phyloP scores from a whole-genome alignment of 306 rosid genomes.

The Fagus crenata region DNA sequence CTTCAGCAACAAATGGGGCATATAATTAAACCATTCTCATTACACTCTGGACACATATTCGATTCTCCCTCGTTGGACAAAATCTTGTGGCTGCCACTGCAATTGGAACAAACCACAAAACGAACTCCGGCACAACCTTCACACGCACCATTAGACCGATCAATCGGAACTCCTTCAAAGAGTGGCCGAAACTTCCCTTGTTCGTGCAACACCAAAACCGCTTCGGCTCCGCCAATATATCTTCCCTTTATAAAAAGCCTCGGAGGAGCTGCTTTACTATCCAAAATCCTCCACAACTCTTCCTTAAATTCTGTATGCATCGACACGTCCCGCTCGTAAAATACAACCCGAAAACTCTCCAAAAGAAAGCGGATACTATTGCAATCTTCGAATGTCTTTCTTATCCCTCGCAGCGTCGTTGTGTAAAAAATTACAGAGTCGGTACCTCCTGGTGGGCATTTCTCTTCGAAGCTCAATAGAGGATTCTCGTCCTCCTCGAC shows the following conservation, averaged over 20 bases:
- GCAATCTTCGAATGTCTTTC: conserved; percentile 86
- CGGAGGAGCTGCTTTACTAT: conserved; percentile 58
- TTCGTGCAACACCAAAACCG: conserved; percentile 67
- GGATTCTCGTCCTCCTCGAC: conserved; percentile 42
- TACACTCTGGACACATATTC: conserved; percentile 54
- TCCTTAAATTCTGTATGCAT: conserved; percentile 77
- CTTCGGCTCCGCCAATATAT: conserved; percentile 78
- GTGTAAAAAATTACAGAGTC: conserved; percentile 73
- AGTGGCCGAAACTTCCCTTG: conserved; percentile 64
- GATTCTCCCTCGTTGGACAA: conserved; percentile 35
- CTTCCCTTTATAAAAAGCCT: conserved; percentile 79
- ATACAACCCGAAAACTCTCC: conserved; percentile 67
- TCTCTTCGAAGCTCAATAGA: conserved; percentile 49
- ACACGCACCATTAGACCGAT: conserved; percentile 50
- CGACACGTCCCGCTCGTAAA: conserved; percentile 72
- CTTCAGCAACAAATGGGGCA: conserved; percentile 73
- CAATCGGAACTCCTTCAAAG: conserved; percentile 55
- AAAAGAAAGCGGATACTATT: conserved; percentile 65
- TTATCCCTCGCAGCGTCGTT: conserved; percentile 68
- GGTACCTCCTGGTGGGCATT: conserved; percentile 72
- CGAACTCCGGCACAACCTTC: conserved; percentile 75
- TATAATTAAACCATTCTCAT: conserved; percentile 81
- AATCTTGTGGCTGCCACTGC: conserved; percentile 73
- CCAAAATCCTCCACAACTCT: conserved; percentile 60
- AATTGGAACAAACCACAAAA: conserved; percentile 67